phyloP scores from a whole-genome alignment of 768 basidiomycete species.

The Dendrothele bispora region DNA sequence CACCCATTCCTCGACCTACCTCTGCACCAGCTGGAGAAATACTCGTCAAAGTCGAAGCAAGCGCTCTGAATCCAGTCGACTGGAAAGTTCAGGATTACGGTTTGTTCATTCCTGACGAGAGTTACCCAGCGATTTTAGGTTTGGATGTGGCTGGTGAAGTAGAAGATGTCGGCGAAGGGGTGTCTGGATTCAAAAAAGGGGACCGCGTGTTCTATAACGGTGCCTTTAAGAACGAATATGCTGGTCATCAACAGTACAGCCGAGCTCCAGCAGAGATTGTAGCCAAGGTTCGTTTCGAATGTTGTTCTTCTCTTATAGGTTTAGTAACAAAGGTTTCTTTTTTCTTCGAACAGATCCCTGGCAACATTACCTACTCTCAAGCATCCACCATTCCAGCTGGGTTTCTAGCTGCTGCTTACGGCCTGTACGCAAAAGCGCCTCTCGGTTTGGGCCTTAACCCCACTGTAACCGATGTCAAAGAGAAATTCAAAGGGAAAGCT shows the following conservation, averaged over 20 bases:
- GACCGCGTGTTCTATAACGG: conserved; percentile 54
- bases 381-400: conserved; percentile 50
- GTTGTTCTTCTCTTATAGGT: conserved; percentile 5
- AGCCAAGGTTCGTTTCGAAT: conserved; percentile 31
- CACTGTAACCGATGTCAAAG: conserved; percentile 36
- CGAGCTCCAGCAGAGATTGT: conserved; percentile 38
- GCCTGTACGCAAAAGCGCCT: conserved; percentile 40
- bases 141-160: conserved; percentile 53
- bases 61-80: conserved; percentile 1
- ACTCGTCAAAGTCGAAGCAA: not conserved
- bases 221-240: conserved; percentile 34
- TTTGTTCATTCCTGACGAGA: conserved; percentile 28
- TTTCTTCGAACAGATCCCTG: conserved; percentile 38
- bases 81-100: conserved; percentile 35
- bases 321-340: conserved; percentile 4
- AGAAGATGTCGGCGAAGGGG: conserved; percentile 50
- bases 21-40: conserved; percentile 5
- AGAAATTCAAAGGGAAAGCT: conserved; percentile 39
- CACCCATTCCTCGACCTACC: not conserved
- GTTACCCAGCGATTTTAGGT: conserved; percentile 48
- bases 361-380: conserved; percentile 44
- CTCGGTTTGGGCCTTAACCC: conserved; percentile 41
- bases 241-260: conserved; percentile 46
- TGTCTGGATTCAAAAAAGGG: conserved; percentile 46
- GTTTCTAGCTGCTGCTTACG: conserved; percentile 47